These are phyloP conservation scores for Amylostereum chailletii DNA, from an alignment of 1,284 basidiomycete genomes.

Conservation along the genomic window DNA sequence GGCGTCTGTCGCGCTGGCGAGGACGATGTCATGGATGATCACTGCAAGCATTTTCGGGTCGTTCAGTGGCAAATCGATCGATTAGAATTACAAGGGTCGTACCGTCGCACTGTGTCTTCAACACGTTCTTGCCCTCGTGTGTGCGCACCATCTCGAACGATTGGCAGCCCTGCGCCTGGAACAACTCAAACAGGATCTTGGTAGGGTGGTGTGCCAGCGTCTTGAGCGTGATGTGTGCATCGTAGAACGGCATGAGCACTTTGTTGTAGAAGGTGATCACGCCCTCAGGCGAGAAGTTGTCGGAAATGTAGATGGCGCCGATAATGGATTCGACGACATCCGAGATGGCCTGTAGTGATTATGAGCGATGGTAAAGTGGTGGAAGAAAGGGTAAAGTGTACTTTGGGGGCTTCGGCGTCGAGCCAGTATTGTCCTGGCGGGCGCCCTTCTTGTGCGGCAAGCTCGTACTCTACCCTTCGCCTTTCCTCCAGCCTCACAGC, in stretches of 20 bases:
- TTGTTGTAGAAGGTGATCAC: constrained; percentile 56
- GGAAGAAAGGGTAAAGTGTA: constrained; percentile 16
- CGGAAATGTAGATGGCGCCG: constrained; percentile 69
- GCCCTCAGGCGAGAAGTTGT: constrained; percentile 52
- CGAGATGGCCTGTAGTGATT: constrained; percentile 45
- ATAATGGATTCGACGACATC: constrained; percentile 72
- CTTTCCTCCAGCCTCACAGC: constrained; percentile 36
- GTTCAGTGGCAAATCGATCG: constrained; percentile 8
- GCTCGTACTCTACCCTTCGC: constrained; percentile 38
- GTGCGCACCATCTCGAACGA: constrained; percentile 45
- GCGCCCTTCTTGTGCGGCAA: constrained; percentile 37
- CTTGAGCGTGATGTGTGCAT: constrained; percentile 58
- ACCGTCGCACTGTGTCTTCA: constrained; percentile 12
- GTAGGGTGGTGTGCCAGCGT: constrained; percentile 69
- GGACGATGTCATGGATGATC: constrained; percentile 51
- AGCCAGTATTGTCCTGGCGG: constrained; percentile 67
- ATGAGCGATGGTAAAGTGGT: constrained; percentile 1
- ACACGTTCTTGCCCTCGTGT: constrained; percentile 18
- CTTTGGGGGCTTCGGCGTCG: constrained; percentile 69
- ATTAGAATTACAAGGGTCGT: neutral
- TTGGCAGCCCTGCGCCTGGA: constrained; percentile 63
- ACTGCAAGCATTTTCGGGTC: constrained; percentile 29
- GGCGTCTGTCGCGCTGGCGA: constrained; percentile 48
- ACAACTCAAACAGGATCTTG: constrained; percentile 59
- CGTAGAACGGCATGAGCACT: constrained; percentile 65